A percentile compares a stretch with the other conserved stretches of the same genome.
phyloP scores from a whole-genome alignment of 345 rosid species.

The Citrus trifoliata region DNA sequence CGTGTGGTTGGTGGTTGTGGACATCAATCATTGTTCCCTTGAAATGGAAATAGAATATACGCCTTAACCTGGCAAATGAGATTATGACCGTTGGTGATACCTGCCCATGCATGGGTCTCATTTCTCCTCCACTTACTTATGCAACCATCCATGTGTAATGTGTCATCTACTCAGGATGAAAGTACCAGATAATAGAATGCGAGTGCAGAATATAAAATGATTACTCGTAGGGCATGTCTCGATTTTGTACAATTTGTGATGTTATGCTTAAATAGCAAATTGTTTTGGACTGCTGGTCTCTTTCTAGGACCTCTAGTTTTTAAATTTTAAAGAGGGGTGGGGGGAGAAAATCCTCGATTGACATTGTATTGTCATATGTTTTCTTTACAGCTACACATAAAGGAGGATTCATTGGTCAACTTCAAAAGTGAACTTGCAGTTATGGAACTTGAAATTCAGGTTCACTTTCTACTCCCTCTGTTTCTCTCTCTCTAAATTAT shows the following conservation, averaged over 20 bases:
- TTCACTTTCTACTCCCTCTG: slow-evolving; percentile 10
- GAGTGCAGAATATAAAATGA: background rate
- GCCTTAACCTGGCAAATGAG: background rate
- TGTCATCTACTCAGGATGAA: background rate
- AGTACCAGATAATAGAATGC: background rate
- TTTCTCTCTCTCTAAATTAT: background rate
- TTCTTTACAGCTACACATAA: slow-evolving; percentile 44
- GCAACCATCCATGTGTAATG: background rate
- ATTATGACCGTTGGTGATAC: background rate
- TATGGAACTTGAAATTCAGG: slow-evolving; percentile 86
- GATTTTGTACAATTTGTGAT: background rate
- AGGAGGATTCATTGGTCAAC: slow-evolving; percentile 55
- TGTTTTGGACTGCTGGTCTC: background rate
- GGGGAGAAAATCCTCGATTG: background rate
- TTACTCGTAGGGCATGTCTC: background rate
- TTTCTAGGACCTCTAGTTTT: background rate
- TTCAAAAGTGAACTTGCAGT: slow-evolving; percentile 80
- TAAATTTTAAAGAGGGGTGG: background rate
- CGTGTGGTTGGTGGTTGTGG: background rate
- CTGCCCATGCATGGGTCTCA: background rate
- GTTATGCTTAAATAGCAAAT: background rate
- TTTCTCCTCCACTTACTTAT: background rate
- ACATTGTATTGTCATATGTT: background rate
- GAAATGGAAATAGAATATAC: background rate
- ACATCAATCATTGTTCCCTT: background rate